A percentile compares a stretch with the other conserved stretches of the same genome.
Evolutionary conservation across 2,329 filamentous ascomycete species (phyloP).

Genomic region (Ophiostoma quercus): DNA sequence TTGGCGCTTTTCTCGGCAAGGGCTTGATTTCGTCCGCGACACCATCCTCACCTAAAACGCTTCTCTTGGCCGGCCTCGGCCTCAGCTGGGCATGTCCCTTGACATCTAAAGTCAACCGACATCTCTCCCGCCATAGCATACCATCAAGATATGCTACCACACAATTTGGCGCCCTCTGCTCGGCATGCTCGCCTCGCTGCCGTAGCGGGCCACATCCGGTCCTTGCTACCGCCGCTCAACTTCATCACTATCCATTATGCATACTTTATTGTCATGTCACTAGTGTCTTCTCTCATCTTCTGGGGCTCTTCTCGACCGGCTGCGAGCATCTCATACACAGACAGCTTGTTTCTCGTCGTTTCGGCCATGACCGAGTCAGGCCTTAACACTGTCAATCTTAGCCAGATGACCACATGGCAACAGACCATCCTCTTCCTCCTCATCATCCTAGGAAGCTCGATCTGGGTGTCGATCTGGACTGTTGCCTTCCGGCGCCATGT

Average conservation of each 20-base stretch:
- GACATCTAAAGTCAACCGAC: neutral
- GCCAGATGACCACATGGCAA: conserved; percentile 59
- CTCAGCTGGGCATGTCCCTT: neutral
- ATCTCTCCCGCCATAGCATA: neutral
- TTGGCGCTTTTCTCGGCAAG: neutral
- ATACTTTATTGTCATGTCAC: conserved; percentile 55
- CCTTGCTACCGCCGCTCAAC: conserved; percentile 46
- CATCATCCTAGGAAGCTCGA: conserved; percentile 58
- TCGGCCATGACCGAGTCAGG: conserved; percentile 64
- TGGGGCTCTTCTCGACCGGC: conserved; percentile 50
- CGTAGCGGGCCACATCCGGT: conserved; percentile 35
- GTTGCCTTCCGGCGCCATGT: conserved; percentile 55
- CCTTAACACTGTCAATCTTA: conserved; percentile 58
- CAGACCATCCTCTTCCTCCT: conserved; percentile 59
- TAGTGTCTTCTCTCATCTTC: conserved; percentile 56
- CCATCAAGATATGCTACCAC: neutral
- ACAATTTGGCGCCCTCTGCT: neutral
- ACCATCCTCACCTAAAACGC: neutral
- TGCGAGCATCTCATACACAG: conserved; percentile 52
- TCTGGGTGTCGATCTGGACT: conserved; percentile 60
- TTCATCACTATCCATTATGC: conserved; percentile 61
- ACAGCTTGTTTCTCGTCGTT: conserved; percentile 59
- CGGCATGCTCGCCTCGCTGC: neutral
- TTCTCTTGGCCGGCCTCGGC: neutral
- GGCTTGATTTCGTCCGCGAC: neutral